phyloP scores from a whole-genome alignment of 2,329 filamentous ascomycete species.

The Colletotrichum lupini region DNA sequence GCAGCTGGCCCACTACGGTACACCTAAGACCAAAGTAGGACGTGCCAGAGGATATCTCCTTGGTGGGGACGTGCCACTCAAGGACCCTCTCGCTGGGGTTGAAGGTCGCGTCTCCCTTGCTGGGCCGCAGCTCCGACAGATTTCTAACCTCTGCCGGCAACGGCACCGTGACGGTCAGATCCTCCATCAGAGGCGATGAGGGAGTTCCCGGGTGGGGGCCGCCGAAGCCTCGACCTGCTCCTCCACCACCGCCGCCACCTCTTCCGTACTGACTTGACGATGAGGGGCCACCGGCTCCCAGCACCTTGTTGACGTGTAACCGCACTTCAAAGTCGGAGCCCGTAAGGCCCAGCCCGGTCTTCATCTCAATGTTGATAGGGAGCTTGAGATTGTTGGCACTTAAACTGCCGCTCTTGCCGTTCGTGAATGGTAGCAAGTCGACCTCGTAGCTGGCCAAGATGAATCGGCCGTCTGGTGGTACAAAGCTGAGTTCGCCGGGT shows the following conservation, averaged over 20 bases:
- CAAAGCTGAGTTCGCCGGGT: constrained; percentile 92
- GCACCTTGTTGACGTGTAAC: constrained; percentile 75
- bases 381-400: constrained; percentile 77
- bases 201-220: constrained; percentile 64
- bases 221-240: constrained; percentile 53
- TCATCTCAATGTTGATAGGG: constrained; percentile 84
- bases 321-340: constrained; percentile 92
- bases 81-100: constrained; percentile 77
- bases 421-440: constrained; percentile 81
- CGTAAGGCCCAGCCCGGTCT: constrained; percentile 78
- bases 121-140: constrained; percentile 83
- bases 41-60: constrained; percentile 76
- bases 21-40: constrained; percentile 81
- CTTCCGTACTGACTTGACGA: constrained; percentile 51
- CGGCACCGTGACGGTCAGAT: constrained; percentile 81
- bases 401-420: constrained; percentile 64
- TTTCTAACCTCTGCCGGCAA: constrained; percentile 84
- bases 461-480: constrained; percentile 94
- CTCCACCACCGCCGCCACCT: constrained; percentile 51
- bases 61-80: constrained; percentile 85
- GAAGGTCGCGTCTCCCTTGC: constrained; percentile 85
- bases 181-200: constrained; percentile 74
- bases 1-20: constrained; percentile 76
- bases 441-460: constrained; percentile 95
- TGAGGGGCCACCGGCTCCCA: constrained; percentile 50